phyloP scores from a whole-genome alignment of 208 protist species.

The Endotrypanum monterogeii region DNA sequence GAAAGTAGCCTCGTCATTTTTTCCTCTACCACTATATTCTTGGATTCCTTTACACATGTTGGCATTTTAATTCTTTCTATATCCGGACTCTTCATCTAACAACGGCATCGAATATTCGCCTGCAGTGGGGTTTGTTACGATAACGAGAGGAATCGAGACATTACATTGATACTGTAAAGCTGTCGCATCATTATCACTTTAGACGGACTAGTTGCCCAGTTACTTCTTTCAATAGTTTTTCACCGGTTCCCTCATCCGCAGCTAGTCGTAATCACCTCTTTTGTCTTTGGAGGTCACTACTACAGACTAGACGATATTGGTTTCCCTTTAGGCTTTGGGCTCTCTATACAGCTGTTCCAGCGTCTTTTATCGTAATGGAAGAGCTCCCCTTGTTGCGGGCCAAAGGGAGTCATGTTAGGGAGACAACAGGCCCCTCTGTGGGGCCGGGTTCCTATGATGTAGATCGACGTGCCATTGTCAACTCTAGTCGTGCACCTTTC shows the following conservation, averaged over 20 bases:
- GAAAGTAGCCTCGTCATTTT: background rate
- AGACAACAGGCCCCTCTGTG: constrained; percentile 52
- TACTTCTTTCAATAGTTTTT: background rate
- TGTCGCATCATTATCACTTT: background rate
- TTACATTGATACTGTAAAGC: background rate
- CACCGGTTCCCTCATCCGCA: background rate
- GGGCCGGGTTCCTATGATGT: constrained; percentile 83
- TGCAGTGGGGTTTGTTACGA: background rate
- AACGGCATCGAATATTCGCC: background rate
- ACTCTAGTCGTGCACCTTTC: constrained; percentile 71
- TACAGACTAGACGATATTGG: background rate
- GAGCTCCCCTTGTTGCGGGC: constrained; percentile 77
- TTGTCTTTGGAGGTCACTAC: background rate
- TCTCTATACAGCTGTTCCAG: background rate
- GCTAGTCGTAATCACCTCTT: background rate
- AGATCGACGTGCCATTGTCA: constrained; percentile 19
- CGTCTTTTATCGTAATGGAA: constrained; percentile 41
- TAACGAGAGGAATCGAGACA: background rate
- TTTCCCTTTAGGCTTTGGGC: background rate
- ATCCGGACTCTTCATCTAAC: background rate
- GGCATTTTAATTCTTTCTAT: background rate
- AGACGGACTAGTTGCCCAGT: background rate
- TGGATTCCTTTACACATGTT: background rate
- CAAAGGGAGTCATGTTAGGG: constrained; percentile 47
- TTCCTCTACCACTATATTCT: background rate